Percentiles rank a stretch among this genome's conserved stretches.
phyloP scores from a whole-genome alignment of 805 yeast genomes.

The Maudiozyma pseudohumilis region DNA sequence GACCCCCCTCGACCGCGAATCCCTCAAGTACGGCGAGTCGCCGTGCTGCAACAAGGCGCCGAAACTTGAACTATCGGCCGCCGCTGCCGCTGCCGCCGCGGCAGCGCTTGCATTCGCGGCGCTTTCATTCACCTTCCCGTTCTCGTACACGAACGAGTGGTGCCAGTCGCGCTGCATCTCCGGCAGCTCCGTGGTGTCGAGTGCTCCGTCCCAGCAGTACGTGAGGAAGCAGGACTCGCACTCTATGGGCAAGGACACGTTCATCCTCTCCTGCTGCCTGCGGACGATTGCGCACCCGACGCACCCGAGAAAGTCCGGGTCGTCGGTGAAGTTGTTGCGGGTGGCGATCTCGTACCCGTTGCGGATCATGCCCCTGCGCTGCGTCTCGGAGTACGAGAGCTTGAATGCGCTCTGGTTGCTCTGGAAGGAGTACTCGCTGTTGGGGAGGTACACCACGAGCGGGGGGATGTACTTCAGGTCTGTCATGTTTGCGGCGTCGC shows the following conservation, averaged over 20 bases:
- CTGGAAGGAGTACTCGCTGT: slow-evolving; percentile 52
- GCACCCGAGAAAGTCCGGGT: slow-evolving; percentile 61
- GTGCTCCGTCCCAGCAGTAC: slow-evolving; percentile 57
- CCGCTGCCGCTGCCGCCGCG: not conserved
- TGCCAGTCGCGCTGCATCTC: slow-evolving; percentile 11
- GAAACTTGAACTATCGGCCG: not conserved
- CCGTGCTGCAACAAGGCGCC: not conserved
- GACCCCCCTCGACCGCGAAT: slow-evolving; percentile 6
- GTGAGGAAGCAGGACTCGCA: slow-evolving; percentile 60
- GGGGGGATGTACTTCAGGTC: slow-evolving; percentile 54
- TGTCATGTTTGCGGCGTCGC: slow-evolving; percentile 57
- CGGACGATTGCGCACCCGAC: slow-evolving; percentile 76
- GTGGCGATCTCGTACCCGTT: slow-evolving; percentile 71
- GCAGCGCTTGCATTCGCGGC: not conserved
- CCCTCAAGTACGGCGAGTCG: slow-evolving; percentile 7
- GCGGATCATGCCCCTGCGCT: slow-evolving; percentile 47
- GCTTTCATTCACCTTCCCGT: slow-evolving; percentile 5
- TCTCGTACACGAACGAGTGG: slow-evolving; percentile 11
- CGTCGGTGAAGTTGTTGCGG: slow-evolving; percentile 56
- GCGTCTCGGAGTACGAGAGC: slow-evolving; percentile 49
- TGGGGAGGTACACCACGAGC: slow-evolving; percentile 67
- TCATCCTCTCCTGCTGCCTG: slow-evolving; percentile 63
- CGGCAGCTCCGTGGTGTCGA: slow-evolving; percentile 27
- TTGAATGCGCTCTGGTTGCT: slow-evolving; percentile 67
- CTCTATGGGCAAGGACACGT: slow-evolving; percentile 49